These are phyloP conservation scores for Prunus mira DNA, from an alignment of 306 rosid species.

Conservation along the genomic window DNA sequence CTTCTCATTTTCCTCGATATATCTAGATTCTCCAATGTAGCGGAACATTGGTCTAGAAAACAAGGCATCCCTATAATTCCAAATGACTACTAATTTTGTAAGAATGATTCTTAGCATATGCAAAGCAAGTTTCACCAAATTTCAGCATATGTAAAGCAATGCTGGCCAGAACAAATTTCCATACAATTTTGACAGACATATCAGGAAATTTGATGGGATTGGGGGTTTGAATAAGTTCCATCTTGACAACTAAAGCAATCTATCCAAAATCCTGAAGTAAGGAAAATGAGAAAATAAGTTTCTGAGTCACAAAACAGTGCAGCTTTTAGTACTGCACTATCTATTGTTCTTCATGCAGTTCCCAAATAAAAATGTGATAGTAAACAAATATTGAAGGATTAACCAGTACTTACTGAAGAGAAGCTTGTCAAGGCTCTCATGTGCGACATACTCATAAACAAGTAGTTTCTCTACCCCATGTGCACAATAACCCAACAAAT, in stretches of 20 bases:
- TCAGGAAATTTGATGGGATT: not conserved
- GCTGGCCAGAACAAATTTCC: not conserved
- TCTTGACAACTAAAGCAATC: not conserved
- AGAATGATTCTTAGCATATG: too few species aligned
- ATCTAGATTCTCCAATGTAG: not conserved
- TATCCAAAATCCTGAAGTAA: not conserved
- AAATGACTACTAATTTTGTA: too few species aligned
- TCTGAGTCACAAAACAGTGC: not conserved
- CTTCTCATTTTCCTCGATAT: not conserved
- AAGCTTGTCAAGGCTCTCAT: slow-evolving; percentile 92
- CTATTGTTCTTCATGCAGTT: slow-evolving; percentile 3
- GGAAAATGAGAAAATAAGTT: not conserved
- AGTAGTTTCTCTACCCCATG: slow-evolving; percentile 79
- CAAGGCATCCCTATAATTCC: not conserved
- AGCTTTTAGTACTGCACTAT: not conserved
- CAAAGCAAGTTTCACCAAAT: too few species aligned
- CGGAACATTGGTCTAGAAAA: not conserved
- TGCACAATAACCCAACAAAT: slow-evolving; percentile 78
- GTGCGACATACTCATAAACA: slow-evolving; percentile 77
- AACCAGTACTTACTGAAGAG: slow-evolving; percentile 72
- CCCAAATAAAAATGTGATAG: not conserved
- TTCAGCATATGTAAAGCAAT: not conserved
- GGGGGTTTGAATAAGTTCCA: not conserved
- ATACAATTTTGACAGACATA: not conserved
- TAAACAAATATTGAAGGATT: not conserved